Evolutionary conservation across 371 early-diverging fungal genomes (phyloP).

Genomic region (Furculomyces boomerangus): DNA sequence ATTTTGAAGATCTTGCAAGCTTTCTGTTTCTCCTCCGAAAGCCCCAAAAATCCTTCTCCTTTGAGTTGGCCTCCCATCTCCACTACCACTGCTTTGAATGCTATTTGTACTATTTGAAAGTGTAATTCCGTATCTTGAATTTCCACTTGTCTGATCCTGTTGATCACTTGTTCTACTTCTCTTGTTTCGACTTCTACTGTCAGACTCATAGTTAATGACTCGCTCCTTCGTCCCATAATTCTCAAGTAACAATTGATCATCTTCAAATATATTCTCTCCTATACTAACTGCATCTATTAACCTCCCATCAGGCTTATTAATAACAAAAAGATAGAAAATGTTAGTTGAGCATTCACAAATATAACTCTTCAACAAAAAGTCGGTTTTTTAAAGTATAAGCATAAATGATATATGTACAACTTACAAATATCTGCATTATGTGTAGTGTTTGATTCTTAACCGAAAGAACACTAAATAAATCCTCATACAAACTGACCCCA

Average conservation of each 20-base stretch:
- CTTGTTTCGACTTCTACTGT: neutral
- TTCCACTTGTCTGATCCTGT: neutral
- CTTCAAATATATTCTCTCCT: constrained; percentile 20
- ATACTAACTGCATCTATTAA: constrained; percentile 14
- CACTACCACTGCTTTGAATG: neutral
- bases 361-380: neutral
- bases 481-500: constrained; percentile 16
- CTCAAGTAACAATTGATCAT: constrained; percentile 9
- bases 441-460: constrained; percentile 22
- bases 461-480: constrained; percentile 20
- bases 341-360: neutral
- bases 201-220: neutral
- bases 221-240: neutral
- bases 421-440: constrained; percentile 8
- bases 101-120: neutral
- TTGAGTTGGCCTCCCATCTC: neutral
- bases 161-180: neutral
- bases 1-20: neutral
- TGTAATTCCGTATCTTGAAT: neutral
- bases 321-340: neutral
- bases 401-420: neutral
- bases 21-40: neutral
- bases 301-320: constrained; percentile 6
- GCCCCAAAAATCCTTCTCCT: neutral
- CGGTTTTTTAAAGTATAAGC: neutral